Percentiles rank a stretch among this genome's conserved stretches.
Evolutionary conservation across 1,139 yeast species (phyloP).

Genomic region (Kodamaea sp.): DNA sequence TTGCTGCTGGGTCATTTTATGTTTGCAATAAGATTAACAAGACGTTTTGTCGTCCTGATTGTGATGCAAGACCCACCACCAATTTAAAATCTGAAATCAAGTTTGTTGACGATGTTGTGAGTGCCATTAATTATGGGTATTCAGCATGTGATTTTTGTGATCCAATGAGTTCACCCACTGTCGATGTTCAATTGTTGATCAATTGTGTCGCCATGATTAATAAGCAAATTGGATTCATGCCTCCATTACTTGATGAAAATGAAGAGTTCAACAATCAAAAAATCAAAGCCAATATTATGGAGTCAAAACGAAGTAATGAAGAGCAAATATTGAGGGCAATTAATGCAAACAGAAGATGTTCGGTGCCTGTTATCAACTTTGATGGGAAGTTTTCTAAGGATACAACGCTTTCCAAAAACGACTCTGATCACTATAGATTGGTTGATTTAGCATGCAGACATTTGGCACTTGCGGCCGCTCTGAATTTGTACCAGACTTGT

Average conservation of each 20-base stretch:
- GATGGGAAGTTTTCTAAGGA: slow-evolving; percentile 27
- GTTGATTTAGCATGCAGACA: slow-evolving; percentile 82
- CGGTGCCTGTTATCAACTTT: slow-evolving; percentile 27
- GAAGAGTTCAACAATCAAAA: slow-evolving; percentile 38
- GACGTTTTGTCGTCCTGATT: slow-evolving; percentile 63
- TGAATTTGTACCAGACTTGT: slow-evolving; percentile 34
- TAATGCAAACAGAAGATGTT: slow-evolving; percentile 22
- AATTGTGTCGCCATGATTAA: slow-evolving; percentile 59
- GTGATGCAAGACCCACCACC: slow-evolving; percentile 50
- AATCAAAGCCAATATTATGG: slow-evolving; percentile 40
- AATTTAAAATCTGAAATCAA: slow-evolving; percentile 43
- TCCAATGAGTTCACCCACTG: slow-evolving; percentile 34
- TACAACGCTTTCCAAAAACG: slow-evolving; percentile 47
- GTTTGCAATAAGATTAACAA: slow-evolving; percentile 46
- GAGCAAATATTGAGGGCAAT: slow-evolving; percentile 26
- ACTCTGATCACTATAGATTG: slow-evolving; percentile 64
- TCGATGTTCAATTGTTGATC: slow-evolving; percentile 52
- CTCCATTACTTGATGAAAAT: slow-evolving; percentile 48
- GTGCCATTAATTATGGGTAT: slow-evolving; percentile 47
- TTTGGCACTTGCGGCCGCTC: slow-evolving; percentile 76
- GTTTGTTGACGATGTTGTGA: slow-evolving; percentile 37
- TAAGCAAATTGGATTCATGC: slow-evolving; percentile 52
- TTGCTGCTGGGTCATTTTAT: slow-evolving; percentile 54
- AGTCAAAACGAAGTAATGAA: slow-evolving; percentile 26
- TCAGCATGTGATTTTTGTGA: slow-evolving; percentile 54